Base-by-base conservation (phyloP, 108 stramenopile genomes). In the Discostella stelligeroides region DNA sequence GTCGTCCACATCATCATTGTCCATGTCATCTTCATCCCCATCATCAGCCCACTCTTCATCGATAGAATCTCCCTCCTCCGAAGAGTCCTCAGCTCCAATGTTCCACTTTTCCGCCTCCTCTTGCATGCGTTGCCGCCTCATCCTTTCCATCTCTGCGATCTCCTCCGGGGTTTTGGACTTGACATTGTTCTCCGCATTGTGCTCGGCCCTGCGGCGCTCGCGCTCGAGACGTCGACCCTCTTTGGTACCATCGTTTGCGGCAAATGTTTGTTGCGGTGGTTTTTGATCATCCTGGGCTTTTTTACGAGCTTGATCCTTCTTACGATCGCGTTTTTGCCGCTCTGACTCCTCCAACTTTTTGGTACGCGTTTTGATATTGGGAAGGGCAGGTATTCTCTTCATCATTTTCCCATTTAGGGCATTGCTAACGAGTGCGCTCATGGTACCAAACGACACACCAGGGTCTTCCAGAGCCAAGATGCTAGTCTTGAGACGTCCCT, bases 101-200 rank as follows among this genome's bases (percentile, higher is more conserved):
- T 94, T 94, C 92, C 92, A 94, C 66, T 89, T 90, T 4, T 70
- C 71, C 4, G 90, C 84, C 63, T 91, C 90, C 50, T 91, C 90
- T 60, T 94, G 87, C 92, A 91, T 94, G 28, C 90, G 68, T 41
- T 81, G 53, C 60, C 92, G 84, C 28, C 92, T 85, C 70, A 57
- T 70, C 40, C 84, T 86, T 72, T 94, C 92, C 75, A 91, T 89
- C 75, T 94, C 92, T 20, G 85, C 85, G 30, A 89, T 85, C 68
- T 94, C 92, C 63, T 94, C 92, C 18, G 92, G 92, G 29, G 92
- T 91, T 75, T 91, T 91, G 41, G 82, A 83, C 50, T 76, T 66
- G 28, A 79, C 78, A 66, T 91, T 82, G 56, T 94, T 87, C 18
- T 82, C 65, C 12, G 60, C 62, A 25, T 80, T 69, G 60, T 94